A percentile compares a stretch with the other conserved stretches of the same genome.
phyloP scores from a whole-genome alignment of 139 green algal species.

The Asterochloris sp. region DNA sequence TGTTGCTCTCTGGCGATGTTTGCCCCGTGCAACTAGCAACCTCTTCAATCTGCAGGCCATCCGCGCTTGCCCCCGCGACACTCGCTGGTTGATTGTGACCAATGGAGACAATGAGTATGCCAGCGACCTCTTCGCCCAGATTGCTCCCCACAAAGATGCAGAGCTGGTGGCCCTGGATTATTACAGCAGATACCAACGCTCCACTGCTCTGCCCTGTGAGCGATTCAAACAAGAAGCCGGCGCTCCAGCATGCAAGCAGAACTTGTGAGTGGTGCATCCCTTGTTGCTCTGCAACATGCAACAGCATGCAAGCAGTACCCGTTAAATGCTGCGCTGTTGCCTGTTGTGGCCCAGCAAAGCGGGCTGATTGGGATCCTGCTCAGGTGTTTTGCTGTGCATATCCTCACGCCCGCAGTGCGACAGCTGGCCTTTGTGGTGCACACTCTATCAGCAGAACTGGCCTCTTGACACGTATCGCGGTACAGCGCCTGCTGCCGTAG shows the following conservation, averaged over 20 bases:
- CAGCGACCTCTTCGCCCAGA: constrained; percentile 33
- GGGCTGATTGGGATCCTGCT: no score
- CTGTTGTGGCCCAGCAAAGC: no score
- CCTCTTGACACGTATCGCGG: no score
- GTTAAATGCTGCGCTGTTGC: no score
- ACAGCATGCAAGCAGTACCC: no score
- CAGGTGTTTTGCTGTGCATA: no score
- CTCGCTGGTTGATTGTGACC: constrained; percentile 74
- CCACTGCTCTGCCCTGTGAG: constrained; percentile 64
- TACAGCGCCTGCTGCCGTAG: no score
- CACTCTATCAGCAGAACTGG: no score
- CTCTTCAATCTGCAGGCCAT: background rate
- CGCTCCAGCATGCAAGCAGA: constrained; percentile 65
- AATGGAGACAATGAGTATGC: constrained; percentile 87
- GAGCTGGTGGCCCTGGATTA: constrained; percentile 78
- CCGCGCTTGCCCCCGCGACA: constrained; percentile 51
- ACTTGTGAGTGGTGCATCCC: constrained; percentile 28
- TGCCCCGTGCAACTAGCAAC: background rate
- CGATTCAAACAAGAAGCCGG: constrained; percentile 48
- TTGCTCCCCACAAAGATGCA: constrained; percentile 26
- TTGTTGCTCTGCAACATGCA: no score
- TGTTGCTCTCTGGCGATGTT: no score
- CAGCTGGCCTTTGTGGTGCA: no score
- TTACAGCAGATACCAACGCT: constrained; percentile 75
- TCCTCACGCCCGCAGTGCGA: no score